These are phyloP conservation scores for Ustilago trichophora DNA, from an alignment of 1,284 basidiomycete species.

Conservation along the genomic window DNA sequence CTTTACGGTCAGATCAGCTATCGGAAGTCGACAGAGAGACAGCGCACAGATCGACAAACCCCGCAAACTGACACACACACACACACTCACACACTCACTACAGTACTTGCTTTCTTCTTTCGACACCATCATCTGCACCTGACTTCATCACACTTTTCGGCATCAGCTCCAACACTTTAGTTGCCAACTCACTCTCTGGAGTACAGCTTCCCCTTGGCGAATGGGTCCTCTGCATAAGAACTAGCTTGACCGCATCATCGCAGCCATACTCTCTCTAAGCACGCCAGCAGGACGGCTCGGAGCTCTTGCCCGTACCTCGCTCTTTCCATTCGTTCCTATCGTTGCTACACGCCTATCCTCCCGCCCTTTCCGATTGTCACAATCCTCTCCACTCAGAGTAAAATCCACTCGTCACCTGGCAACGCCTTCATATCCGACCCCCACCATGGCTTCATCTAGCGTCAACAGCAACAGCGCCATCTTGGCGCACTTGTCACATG, in stretches of 20 bases:
- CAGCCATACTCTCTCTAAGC: slow-evolving; percentile 30
- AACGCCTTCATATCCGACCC: background rate
- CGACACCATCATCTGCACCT: too few relatives aligned
- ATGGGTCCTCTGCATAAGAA: too few relatives aligned
- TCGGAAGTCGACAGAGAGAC: too few relatives aligned
- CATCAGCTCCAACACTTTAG: too few relatives aligned
- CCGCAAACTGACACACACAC: too few relatives aligned
- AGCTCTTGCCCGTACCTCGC: slow-evolving; percentile 26
- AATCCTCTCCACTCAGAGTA: background rate
- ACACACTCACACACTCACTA: too few relatives aligned
- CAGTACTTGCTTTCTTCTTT: too few relatives aligned
- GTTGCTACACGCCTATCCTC: background rate
- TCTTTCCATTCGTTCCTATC: background rate
- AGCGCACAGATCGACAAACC: too few relatives aligned
- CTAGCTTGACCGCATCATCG: slow-evolving; percentile 5
- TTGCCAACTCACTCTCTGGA: too few relatives aligned
- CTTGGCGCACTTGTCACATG: slow-evolving; percentile 57
- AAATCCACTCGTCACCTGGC: background rate
- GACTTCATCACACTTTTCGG: too few relatives aligned
- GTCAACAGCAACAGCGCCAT: slow-evolving; percentile 37
- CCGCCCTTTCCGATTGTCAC: background rate
- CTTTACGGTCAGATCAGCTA: too few relatives aligned
- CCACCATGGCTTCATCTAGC: slow-evolving; percentile 34
- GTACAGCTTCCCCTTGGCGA: too few relatives aligned
- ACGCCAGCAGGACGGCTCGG: slow-evolving; percentile 28